Evolutionary conservation across 2,329 filamentous ascomycete genomes (phyloP).

Genomic region (Pseudocercospora fuligena): DNA sequence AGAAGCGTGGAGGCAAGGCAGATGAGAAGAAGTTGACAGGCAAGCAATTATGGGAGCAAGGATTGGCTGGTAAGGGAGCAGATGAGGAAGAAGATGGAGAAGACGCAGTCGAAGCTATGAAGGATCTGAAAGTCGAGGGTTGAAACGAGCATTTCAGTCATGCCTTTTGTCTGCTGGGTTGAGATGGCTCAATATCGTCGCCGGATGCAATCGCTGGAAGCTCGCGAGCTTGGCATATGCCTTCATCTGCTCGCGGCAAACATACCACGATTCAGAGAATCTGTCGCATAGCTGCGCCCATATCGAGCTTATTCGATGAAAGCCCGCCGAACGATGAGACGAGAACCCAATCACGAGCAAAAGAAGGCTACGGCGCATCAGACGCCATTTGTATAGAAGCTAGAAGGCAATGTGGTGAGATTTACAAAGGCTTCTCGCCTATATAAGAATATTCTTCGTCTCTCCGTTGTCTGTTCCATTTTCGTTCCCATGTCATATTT

Average conservation of each 20-base stretch:
- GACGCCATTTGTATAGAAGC: neutral
- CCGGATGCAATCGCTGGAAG: neutral
- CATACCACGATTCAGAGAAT: neutral
- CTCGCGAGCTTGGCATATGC: neutral
- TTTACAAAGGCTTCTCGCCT: neutral
- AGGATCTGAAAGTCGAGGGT: conserved; percentile 69
- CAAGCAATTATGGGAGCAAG: conserved; percentile 55
- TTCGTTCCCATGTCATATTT: neutral
- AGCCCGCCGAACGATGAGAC: neutral
- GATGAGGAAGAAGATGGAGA: conserved; percentile 74
- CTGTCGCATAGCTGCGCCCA: neutral
- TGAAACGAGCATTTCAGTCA: conserved; percentile 22
- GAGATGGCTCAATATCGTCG: neutral
- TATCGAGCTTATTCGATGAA: neutral
- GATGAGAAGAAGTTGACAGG: conserved; percentile 82
- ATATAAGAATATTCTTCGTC: neutral
- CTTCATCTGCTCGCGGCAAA: neutral
- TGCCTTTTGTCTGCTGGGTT: neutral
- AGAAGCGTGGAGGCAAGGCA: conserved; percentile 57
- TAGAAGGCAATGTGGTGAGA: neutral
- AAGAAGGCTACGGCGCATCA: neutral
- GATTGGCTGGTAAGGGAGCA: conserved; percentile 62
- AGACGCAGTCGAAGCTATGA: conserved; percentile 64
- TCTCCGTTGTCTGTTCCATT: neutral
- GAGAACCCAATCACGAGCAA: neutral